Percentiles rank a stretch among this genome's conserved stretches.
phyloP scores from a whole-genome alignment of 164 flowering plant species.

The Taxillus chinensis region DNA sequence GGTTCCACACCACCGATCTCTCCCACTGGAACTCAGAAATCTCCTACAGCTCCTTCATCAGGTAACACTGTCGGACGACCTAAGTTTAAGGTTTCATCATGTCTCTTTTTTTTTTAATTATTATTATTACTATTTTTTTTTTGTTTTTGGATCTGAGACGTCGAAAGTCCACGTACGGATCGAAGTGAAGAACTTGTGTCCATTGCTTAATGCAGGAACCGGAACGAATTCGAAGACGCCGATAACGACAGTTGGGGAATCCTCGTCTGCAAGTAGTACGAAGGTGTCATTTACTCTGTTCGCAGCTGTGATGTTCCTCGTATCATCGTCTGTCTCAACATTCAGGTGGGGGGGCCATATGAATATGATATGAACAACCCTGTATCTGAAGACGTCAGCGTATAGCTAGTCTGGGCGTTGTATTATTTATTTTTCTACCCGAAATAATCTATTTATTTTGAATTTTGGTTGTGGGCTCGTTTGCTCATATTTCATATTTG shows the following conservation, averaged over 20 bases:
- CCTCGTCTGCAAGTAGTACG: slow-evolving; percentile 37
- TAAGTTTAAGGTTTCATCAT: background rate
- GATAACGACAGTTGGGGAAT: slow-evolving; percentile 27
- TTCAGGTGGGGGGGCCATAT: slow-evolving; percentile 6
- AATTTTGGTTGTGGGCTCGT: too few species aligned
- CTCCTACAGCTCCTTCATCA: slow-evolving; percentile 33
- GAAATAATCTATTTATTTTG: too few species aligned
- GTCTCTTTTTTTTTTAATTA: background rate
- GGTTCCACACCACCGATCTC: slow-evolving; percentile 31
- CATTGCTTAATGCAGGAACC: slow-evolving; percentile 7
- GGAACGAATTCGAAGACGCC: slow-evolving; percentile 34
- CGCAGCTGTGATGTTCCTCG: slow-evolving; percentile 24
- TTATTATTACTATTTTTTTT: background rate
- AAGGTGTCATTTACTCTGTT: slow-evolving; percentile 27
- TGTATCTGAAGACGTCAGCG: too few species aligned
- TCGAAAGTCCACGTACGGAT: background rate
- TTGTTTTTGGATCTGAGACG: background rate
- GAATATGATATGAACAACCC: too few species aligned
- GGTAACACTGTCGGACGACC: slow-evolving; percentile 14
- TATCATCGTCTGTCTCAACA: slow-evolving; percentile 19
- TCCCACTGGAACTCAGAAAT: background rate
- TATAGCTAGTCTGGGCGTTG: too few species aligned
- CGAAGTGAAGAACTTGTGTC: background rate
- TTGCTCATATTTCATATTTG: too few species aligned
- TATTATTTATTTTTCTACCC: too few species aligned